Evolutionary conservation across 495 filamentous ascomycete genomes (phyloP), one percentile per base, ranked within the genome.

Genomic region (Choiromyces venosus): DNA sequence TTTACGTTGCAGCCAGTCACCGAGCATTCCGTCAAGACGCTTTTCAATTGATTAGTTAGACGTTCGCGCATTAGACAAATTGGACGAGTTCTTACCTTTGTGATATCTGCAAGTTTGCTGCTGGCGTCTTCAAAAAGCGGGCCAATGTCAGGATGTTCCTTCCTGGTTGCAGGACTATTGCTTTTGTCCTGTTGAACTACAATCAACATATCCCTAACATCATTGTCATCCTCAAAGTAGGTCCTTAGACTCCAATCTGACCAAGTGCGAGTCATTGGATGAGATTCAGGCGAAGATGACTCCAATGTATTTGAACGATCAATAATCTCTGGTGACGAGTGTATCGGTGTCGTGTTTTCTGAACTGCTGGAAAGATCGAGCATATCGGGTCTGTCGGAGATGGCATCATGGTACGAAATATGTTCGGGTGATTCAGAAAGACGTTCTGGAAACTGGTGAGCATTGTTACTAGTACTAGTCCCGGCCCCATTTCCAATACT

Each of bases 131-230:
- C 89, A 85, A 94, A 97, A 40, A 98, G 82, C 36, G 87, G 88
- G 5, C 88, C 88, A 37, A 92, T 92, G 37, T 97, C 86, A 0
- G 94, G 93, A 84, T 98, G 93, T 66, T 96, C 92, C 39, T 88
- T 87, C 68, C 88, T 86, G 40, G 93, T 88, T 9, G 73, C 36
- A 4, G 71, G 52, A 10, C 71, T 52, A 72, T 91, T 91, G 35
- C 88, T 91, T 83, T 92, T 95, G 82, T 97, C 93, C 80, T 97
- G 92, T 80, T 96, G 92, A 37, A 99, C 93, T 66, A 99, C 90
- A 12, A 94, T 86, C 69, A 97, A 87, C 80, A 98, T 85, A 80
- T 99, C 95, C 64, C 92, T 88, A 76, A 99, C 91, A 73, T 97
- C 93, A n/a, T 87, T 90, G 64, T 91, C 91, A 78, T 95, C 93